Evolutionary conservation across 495 filamentous ascomycete species (phyloP).

Genomic region (Astrothelium subdiscretum): DNA sequence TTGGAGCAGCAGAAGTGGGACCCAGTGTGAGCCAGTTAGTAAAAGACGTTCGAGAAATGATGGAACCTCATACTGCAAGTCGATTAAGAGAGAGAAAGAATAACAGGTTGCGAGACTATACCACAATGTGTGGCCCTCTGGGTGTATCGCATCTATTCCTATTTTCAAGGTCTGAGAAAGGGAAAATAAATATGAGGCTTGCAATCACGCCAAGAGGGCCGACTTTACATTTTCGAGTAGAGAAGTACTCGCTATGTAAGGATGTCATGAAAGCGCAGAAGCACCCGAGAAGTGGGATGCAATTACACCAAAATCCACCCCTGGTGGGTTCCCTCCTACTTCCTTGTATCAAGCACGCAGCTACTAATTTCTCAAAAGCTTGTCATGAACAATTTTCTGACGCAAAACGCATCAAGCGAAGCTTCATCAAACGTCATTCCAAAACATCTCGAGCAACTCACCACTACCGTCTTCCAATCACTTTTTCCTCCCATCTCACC

Average conservation of each 20-base stretch:
- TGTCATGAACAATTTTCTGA: constrained; percentile 96
- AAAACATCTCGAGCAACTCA: constrained; percentile 85
- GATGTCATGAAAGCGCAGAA: constrained; percentile 73
- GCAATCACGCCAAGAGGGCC: constrained; percentile 83
- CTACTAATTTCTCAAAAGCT: constrained; percentile 38
- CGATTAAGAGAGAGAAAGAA: constrained; percentile 74
- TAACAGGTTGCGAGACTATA: constrained; percentile 86
- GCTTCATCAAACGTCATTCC: constrained; percentile 43
- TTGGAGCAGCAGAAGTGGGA: constrained; percentile 88
- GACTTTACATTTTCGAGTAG: constrained; percentile 89
- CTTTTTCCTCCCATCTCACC: constrained; percentile 95
- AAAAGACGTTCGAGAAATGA: constrained; percentile 79
- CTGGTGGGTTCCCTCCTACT: constrained; percentile 39
- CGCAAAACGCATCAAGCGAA: constrained; percentile 38
- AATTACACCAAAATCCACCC: constrained; percentile 50
- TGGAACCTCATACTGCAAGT: constrained; percentile 89
- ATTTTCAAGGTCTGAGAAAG: constrained; percentile 72
- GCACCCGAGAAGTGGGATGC: constrained; percentile 59
- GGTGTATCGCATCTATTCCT: constrained; percentile 90
- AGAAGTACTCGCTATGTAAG: constrained; percentile 88
- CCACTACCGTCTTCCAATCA: constrained; percentile 89
- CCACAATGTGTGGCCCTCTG: constrained; percentile 87
- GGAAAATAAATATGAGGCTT: constrained; percentile 86
- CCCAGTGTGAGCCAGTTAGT: constrained; percentile 85
- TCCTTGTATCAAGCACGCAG: background rate